These are phyloP conservation scores for Erodium trifolium DNA, from an alignment of 441 rosid species.

Conservation along the genomic window DNA sequence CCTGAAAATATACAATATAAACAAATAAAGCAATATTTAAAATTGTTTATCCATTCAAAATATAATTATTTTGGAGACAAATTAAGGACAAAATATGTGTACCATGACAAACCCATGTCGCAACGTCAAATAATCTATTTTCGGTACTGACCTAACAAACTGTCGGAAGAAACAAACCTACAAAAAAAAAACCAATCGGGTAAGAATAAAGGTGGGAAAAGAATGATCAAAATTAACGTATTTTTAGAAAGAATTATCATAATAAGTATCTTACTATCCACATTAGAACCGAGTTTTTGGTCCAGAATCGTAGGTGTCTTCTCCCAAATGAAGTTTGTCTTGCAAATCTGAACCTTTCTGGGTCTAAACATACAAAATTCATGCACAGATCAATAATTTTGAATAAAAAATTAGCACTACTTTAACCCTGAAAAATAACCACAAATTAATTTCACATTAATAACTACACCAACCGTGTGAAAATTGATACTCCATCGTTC, in stretches of 20 bases:
- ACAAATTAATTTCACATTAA: too few species aligned
- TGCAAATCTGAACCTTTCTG: conserved; percentile 59
- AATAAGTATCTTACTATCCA: conserved; percentile 40
- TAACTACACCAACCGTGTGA: conserved; percentile 34
- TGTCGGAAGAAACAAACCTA: conserved; percentile 60
- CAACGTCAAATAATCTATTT: conserved; percentile 56
- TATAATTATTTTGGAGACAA: neutral
- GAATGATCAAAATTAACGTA: too few species aligned
- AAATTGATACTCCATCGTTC: conserved; percentile 52
- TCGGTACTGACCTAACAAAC: conserved; percentile 52
- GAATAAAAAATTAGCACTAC: too few species aligned
- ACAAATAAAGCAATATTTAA: too few species aligned
- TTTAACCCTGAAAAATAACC: too few species aligned
- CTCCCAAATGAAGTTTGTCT: conserved; percentile 67
- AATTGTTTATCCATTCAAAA: too few species aligned
- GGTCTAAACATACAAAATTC: conserved; percentile 34
- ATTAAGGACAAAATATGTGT: neutral
- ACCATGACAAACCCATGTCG: conserved; percentile 68
- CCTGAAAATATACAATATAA: conserved; percentile 23
- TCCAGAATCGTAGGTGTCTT: conserved; percentile 50
- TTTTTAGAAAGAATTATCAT: too few species aligned
- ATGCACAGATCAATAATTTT: too few species aligned
- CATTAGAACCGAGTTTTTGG: conserved; percentile 32
- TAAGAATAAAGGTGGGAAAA: too few species aligned
- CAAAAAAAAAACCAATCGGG: neutral